Conservation (phyloP, 257 asterid species). For the Apocynum venetum region DNA sequence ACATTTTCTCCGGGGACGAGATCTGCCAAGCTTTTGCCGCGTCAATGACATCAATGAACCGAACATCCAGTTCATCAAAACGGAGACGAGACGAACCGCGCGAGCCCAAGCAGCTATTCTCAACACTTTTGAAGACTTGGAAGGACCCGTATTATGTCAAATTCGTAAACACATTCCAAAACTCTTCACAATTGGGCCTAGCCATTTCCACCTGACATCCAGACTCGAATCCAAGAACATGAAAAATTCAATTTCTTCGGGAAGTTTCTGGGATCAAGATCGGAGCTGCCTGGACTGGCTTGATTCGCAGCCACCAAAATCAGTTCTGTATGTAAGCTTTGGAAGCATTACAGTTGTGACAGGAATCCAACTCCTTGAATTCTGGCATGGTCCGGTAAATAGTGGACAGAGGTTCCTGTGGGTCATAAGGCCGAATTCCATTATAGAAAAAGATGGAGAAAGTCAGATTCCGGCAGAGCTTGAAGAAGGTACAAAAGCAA, state of each 20-base stretch:
- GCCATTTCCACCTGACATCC: conserved; percentile 17
- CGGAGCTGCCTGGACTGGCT: conserved; percentile 26
- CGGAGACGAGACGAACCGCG: conserved; percentile 9
- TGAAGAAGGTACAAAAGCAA: conserved; percentile 12
- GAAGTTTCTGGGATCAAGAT: conserved; percentile 34
- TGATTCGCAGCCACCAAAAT: conserved; percentile 18
- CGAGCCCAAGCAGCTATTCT: conserved; percentile 27
- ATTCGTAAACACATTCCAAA: conserved; percentile 22
- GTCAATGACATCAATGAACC: conserved; percentile 15
- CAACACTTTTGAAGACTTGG: conserved; percentile 35
- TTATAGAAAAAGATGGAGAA: not conserved
- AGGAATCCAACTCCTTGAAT: conserved; percentile 19
- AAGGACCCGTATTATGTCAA: conserved; percentile 19
- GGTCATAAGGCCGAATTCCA: conserved; percentile 24
- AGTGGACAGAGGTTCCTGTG: conserved; percentile 29
- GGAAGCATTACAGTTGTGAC: conserved; percentile 26
- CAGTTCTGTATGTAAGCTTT: conserved; percentile 32
- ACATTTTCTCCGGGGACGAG: conserved; percentile 27
- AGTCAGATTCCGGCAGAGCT: not conserved
- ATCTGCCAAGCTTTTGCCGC: conserved; percentile 29
- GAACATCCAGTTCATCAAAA: not conserved
- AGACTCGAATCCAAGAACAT: not conserved
- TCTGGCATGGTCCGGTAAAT: conserved; percentile 29
- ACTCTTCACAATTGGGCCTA: conserved; percentile 30
- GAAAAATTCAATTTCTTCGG: conserved; percentile 8